Base-by-base conservation (phyloP, 1,139 yeast genomes). In the Kodamaea fungicola region DNA sequence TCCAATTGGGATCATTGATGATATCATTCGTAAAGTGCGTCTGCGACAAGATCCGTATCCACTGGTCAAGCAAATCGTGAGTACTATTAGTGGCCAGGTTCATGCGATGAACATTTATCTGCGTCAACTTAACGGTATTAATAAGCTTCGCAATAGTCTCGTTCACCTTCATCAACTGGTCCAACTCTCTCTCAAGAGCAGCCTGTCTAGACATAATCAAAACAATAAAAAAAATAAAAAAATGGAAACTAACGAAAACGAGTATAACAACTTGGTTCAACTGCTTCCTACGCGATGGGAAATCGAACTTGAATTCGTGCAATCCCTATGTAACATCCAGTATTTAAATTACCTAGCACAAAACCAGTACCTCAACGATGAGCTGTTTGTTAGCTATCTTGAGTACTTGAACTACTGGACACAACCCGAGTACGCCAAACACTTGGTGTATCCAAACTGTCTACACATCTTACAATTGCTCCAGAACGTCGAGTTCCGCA, bases 241-340 rank as follows among this genome's bases (percentile, higher is more conserved):
- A 9, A 27, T 12, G 8, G 12, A 10, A n/a, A 27, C 8, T 12
- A 25, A 28, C 8, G 30, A 30, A 12, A 29, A 26, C 22, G 32
- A 39, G 16, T 35, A 33, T 32, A 33, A 37, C 30, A 35, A 31
- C 10, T 31, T 41, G 23, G 42, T 33, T 6, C 23, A 24, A 12
- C 37, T 43, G 19, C 45, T 82, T 22, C 92, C 94, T 9, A 76
- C 84, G 8, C 59, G 94, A 46, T 85, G 90, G 86, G 95, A 85
- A 50, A 78, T 84, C 25, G 95, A 84, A 52, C 69, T 84, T 25
- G 95, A 84, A 64, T 86, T 85, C 57, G 87, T 85, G 6, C 95
- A 85, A 58, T 79, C 90, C n/a, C 67, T 85, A 34, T 78, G 90
- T 12, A 86, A 85, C 54, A 80, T 87, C 31, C 89, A 80, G 57